Evolutionary conservation across 176 grass and related monocot species (phyloP), one percentile per base, ranked within the genome.

Genomic region (Oropetium thomaeum): DNA sequence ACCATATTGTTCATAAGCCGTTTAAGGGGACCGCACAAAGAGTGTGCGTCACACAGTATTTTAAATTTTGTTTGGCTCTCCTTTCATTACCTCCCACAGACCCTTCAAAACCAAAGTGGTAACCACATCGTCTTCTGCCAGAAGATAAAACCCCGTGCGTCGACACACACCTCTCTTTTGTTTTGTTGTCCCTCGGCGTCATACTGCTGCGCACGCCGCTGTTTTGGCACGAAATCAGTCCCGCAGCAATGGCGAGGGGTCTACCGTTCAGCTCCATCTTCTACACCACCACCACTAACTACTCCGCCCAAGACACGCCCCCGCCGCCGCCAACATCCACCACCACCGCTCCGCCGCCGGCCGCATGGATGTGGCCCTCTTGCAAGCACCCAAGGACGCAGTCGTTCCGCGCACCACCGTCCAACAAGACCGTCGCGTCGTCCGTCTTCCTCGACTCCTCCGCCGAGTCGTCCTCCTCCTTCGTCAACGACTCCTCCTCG

Each of bases 301-400:
- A 78, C 60, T 79, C 63, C 17, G 69, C 62, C 58, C 84, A 85
- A 54, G 87, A 85, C 60, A 81, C 42, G 15, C 55, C 63, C 4
- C 80, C 75, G 10, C 35, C 69, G 28, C 73, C 85, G 4, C 67
- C 73, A 2, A 2, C 58, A 53, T 19, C 55, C n/a, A n/a, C n/a
- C n/a, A n/a, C 80, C 17, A 42, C 78, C 17, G 54, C 35, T 39
- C 16, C 86, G 16, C 67, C 64, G 10, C 44, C 78, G 33, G 74
- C 86, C 45, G 58, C 92, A 86, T 91, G 85, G 82, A 81, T 78
- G 81, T 91, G 85, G 92, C 79, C 82, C 27, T 95, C 92, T 10
- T 91, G 88, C 40, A 88, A 89, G 85, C 69, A 92, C 37, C 92
- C 88, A 15, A 81, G 62, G 44, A 88, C 85, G 2, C 77, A 73